Base-by-base conservation (phyloP, 306 rosid genomes). In the Dalbergia cultrata region DNA sequence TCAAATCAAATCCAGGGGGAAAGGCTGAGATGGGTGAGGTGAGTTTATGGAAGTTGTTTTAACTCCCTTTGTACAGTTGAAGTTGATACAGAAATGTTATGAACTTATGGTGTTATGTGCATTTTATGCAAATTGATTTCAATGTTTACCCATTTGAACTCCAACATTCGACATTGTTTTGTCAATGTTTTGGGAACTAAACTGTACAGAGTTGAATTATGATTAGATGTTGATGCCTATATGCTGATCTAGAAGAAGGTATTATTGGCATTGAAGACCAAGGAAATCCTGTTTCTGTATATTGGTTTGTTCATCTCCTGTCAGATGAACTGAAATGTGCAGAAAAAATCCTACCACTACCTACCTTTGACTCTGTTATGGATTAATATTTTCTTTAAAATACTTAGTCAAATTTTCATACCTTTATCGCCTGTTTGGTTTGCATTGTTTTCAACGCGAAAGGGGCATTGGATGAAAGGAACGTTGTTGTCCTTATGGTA, bases 1-100 rank as follows among this genome's bases (percentile, higher is more conserved):
- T 93, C 63, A 68, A 17, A 77, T 47, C 99, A 53, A 95, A 95
- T 85, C 93, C 99, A 35, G 98, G 98, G 45, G 93, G 97, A 35
- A 95, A 89, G 84, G 87, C 79, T 49, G 97, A 93, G 89, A 91
- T 95, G 98, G 96, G 98, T 16, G 98, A 91, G 97, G 99, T 95
- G 78, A 88, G 97, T 86, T 67, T 68, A 41, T 76, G 43, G 16
- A 58, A 58, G 22, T 69, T 66, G n/a, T 56, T 56, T 74, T 58
- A 52, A 5, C 61, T 56, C 57, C 58, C 66, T 73, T 10, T n/a
- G 13, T 70, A 22, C 4, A 56, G 13, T 75, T 77, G 17, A 52
- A 54, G 39, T 77, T 67, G 79, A 58, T 63, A 22, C 60, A 33
- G 43, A 69, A 67, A 14, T 54, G 13, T 45, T 76, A 17, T 47